Conservation (phyloP, 495 filamentous ascomycete species). For the Trichodelitschia bisporula region DNA sequence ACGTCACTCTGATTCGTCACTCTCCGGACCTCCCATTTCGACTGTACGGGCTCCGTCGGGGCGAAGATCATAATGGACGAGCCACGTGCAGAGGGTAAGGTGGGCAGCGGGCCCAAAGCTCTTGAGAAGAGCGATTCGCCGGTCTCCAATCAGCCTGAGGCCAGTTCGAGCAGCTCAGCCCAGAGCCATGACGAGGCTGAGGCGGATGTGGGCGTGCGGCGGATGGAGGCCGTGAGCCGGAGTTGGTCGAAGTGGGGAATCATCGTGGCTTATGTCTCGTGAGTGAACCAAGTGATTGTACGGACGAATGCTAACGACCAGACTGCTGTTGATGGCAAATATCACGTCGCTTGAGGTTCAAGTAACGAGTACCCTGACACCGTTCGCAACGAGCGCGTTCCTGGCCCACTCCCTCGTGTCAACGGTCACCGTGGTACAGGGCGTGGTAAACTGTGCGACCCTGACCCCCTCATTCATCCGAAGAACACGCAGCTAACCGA, state of each 20-base stretch:
- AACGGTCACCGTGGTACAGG: slow-evolving; percentile 29
- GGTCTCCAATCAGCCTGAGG: too few relatives aligned
- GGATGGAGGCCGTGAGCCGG: slow-evolving; percentile 29
- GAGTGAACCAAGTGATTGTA: slow-evolving; percentile 8
- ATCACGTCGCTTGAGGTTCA: slow-evolving; percentile 30
- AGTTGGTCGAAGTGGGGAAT: slow-evolving; percentile 29
- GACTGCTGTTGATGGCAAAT: slow-evolving; percentile 31
- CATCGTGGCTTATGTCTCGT: slow-evolving; percentile 30
- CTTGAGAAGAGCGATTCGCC: too few relatives aligned
- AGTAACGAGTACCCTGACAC: slow-evolving; percentile 27
- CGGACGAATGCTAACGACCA: slow-evolving; percentile 5
- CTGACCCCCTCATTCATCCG: neutral
- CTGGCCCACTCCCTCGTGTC: slow-evolving; percentile 30
- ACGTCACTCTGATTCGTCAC: too few relatives aligned
- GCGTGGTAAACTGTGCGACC: slow-evolving; percentile 28
- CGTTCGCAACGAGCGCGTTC: slow-evolving; percentile 35
- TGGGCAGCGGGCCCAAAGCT: too few relatives aligned
- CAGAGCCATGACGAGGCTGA: slow-evolving; percentile 15
- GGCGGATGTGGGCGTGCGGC: slow-evolving; percentile 28
- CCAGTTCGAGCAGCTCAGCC: too few relatives aligned
- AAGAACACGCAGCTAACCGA: neutral
- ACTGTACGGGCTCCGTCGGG: too few relatives aligned
- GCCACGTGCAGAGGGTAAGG: too few relatives aligned
- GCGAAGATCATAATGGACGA: too few relatives aligned
- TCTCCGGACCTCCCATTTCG: too few relatives aligned